Evolutionary conservation across 768 basidiomycete species (phyloP), one percentile per base, ranked within the genome.

Genomic region (Lactarius akahatsu): DNA sequence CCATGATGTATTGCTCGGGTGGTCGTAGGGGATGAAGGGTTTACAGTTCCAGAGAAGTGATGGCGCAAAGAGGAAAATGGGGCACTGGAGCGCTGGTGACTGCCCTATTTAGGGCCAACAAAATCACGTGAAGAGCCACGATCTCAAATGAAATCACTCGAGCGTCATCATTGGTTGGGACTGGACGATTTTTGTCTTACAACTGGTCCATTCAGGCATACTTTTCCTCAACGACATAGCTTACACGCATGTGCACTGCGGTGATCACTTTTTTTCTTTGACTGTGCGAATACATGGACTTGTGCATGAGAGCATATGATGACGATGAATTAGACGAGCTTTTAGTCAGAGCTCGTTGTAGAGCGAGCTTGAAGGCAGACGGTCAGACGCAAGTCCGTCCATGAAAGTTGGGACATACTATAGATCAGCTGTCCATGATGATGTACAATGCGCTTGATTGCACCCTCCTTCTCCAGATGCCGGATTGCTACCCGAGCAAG

Each of bases 371-470:
- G 30, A 56, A 45, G 26, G 4, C 23, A n/a, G 9, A 3, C 18
- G 18, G n/a, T 50, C 28, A 28, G 43, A 45, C 4, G 52, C 26
- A 3, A 5, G 32, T 20, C 26, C 20, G 28, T n/a, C 26, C 20
- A 43, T 66, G 43, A 68, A 63, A 50, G 63, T 55, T 7, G 47
- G 61, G 40, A 88, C 91, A 76, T 75, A 94, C 94, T 98, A 91
- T 98, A 98, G 74, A 99, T 87, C 76, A 95, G 81, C 80, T 99
- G 96, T 66, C 85, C 83, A 71, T 90, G 90, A 84, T 96, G 94
- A 82, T 98, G 97, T 70, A 98, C 92, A 73, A 99, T 93, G 72
- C 87, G 86, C 84, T 96, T 98, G 80, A 99, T 98, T 76, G 85
- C 81, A 66, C 92, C 92, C 74, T 98, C 94, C 81, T 87, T 92